Evolutionary conservation across 75 land plant species (phyloP).

Genomic region (Picea sitchensis): DNA sequence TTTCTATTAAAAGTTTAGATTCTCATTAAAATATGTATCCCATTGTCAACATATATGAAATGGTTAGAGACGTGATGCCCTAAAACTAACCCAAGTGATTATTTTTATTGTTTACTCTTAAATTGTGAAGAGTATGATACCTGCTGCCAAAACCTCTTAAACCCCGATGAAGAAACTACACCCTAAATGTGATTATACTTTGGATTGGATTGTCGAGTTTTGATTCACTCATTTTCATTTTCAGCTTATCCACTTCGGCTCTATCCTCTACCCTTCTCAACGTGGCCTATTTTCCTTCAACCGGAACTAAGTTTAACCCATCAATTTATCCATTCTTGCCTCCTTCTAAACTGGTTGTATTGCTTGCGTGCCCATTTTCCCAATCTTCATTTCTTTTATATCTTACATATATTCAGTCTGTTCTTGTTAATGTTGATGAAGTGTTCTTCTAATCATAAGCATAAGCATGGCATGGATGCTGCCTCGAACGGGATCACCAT

Average conservation of each 20-base stretch:
- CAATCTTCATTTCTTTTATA: not conserved
- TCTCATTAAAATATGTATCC: no score
- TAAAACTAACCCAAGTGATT: no score
- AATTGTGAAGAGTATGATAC: no score
- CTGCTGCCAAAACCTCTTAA: no score
- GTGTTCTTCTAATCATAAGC: not conserved
- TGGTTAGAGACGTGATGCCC: no score
- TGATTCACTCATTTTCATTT: not conserved
- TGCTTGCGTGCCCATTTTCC: not conserved
- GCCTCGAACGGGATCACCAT: not conserved
- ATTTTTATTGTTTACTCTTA: no score
- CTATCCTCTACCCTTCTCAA: not conserved
- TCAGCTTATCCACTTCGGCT: not conserved
- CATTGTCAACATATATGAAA: no score
- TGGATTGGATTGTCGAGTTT: no score
- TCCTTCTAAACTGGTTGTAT: no score
- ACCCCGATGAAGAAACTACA: no score
- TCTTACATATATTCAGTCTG: not conserved
- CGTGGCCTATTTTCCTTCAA: slow-evolving; percentile 5
- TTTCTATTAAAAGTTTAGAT: no score
- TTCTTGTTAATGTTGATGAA: not conserved
- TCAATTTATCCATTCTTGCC: not conserved
- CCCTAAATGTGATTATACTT: no score
- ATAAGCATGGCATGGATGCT: slow-evolving; percentile 7
- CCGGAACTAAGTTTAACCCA: not conserved